These are phyloP conservation scores for Talaromyces pinophilus DNA, from an alignment of 2,329 filamentous ascomycete species.

Conservation along the genomic window DNA sequence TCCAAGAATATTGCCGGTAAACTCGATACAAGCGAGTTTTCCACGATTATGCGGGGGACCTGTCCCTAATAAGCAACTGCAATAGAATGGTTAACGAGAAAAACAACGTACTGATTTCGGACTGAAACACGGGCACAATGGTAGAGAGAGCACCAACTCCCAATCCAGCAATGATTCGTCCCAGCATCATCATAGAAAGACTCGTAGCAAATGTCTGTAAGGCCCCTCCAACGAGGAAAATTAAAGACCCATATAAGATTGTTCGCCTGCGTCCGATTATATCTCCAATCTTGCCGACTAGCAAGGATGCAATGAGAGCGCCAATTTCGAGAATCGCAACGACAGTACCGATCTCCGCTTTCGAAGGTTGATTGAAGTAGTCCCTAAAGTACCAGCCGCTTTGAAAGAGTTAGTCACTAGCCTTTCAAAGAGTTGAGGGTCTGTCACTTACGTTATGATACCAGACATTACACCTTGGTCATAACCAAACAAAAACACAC, in stretches of 20 bases:
- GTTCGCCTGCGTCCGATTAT: slow-evolving; percentile 85
- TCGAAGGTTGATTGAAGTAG: slow-evolving; percentile 87
- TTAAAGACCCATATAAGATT: slow-evolving; percentile 87
- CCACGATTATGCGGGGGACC: slow-evolving; percentile 95
- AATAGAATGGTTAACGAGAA: background rate
- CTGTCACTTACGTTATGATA: slow-evolving; percentile 63
- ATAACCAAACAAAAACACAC: slow-evolving; percentile 66
- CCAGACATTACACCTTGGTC: slow-evolving; percentile 67
- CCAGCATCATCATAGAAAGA: slow-evolving; percentile 85
- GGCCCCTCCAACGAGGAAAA: slow-evolving; percentile 82
- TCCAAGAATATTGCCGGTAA: slow-evolving; percentile 93
- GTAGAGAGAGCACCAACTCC: slow-evolving; percentile 87
- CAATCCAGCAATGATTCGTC: slow-evolving; percentile 79
- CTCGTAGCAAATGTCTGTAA: slow-evolving; percentile 78
- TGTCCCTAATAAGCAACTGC: slow-evolving; percentile 20
- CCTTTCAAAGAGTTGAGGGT: background rate
- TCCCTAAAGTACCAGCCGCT: slow-evolving; percentile 86
- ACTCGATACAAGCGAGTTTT: slow-evolving; percentile 95
- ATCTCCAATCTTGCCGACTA: slow-evolving; percentile 86
- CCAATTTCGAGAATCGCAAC: slow-evolving; percentile 95
- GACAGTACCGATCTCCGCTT: slow-evolving; percentile 90
- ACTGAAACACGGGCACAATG: slow-evolving; percentile 91
- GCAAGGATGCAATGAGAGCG: slow-evolving; percentile 83
- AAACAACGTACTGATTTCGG: slow-evolving; percentile 62
- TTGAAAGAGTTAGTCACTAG: slow-evolving; percentile 25